Conservation (phyloP, 306 rosid genomes). For the Glycyrrhiza uralensis region DNA sequence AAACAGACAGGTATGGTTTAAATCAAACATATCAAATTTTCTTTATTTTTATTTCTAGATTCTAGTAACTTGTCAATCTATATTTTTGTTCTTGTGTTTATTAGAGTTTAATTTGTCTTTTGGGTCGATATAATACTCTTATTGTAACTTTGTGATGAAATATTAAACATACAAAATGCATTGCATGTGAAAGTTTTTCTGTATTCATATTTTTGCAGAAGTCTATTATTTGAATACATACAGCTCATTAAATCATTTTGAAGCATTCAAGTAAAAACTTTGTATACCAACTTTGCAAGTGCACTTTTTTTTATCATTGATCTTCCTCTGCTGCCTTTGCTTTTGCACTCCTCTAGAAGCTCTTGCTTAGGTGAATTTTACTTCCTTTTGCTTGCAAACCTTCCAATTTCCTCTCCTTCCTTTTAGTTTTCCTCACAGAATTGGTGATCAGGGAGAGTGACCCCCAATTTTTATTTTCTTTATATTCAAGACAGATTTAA, state of each 20-base stretch:
- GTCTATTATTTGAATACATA: not conserved
- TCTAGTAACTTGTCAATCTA: not conserved
- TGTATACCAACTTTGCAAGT: not conserved
- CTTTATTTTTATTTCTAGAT: not conserved
- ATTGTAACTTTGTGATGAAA: not conserved
- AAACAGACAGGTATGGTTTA: conserved; percentile 68
- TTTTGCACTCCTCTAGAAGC: no score
- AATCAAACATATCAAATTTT: not conserved
- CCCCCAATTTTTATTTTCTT: no score
- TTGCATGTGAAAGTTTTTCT: not conserved
- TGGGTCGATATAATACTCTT: not conserved
- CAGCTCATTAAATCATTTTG: not conserved
- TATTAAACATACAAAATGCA: not conserved
- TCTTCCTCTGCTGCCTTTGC: no score
- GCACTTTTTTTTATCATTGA: not conserved
- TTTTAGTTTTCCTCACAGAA: no score
- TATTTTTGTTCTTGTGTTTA: not conserved
- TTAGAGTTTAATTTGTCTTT: not conserved
- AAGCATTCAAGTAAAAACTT: not conserved
- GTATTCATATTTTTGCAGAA: not conserved
- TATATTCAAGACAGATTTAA: no score
- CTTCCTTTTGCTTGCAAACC: no score
- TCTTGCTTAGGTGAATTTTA: no score
- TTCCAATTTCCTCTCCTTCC: no score
- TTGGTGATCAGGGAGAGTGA: no score